These are phyloP conservation scores for Onygenales sp. DNA, from an alignment of 2,329 filamentous ascomycete species.

Conservation along the genomic window DNA sequence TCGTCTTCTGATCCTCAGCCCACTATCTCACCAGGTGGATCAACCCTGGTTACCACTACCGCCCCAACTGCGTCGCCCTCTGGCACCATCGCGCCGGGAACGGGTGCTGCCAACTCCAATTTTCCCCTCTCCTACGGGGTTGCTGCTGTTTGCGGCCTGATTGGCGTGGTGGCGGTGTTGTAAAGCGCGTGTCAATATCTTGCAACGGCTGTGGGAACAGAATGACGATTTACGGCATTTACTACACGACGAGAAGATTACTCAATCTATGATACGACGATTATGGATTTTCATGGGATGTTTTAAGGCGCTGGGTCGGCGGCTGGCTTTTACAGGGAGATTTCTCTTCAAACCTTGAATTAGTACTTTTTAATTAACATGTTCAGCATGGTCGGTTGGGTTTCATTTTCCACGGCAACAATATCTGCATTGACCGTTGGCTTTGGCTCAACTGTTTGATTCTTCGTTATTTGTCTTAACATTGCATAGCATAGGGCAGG, in stretches of 20 bases:
- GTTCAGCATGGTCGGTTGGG: not conserved
- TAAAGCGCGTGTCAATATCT: slow-evolving; percentile 12
- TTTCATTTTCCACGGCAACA: too few species aligned
- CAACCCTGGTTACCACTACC: slow-evolving; percentile 1
- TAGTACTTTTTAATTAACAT: not conserved
- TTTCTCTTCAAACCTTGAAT: not conserved
- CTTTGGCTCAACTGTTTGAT: not conserved
- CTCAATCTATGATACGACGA: not conserved
- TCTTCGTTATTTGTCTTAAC: not conserved
- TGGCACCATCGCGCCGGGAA: slow-evolving; percentile 11
- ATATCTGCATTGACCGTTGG: too few species aligned
- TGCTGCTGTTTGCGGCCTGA: slow-evolving; percentile 15
- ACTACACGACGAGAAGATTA: not conserved
- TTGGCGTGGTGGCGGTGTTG: slow-evolving; percentile 14
- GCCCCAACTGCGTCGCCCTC: slow-evolving; percentile 3
- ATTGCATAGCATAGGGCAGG: not conserved
- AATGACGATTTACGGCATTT: not conserved
- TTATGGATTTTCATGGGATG: not conserved
- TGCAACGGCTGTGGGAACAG: not conserved
- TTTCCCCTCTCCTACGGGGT: slow-evolving; percentile 9
- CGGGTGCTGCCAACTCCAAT: slow-evolving; percentile 12
- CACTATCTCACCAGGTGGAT: slow-evolving; percentile 2
- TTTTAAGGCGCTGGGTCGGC: not conserved
- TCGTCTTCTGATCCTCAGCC: slow-evolving; percentile 6
- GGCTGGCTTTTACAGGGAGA: not conserved